Evolutionary conservation across 1,284 basidiomycete genomes (phyloP), one percentile per base, ranked within the genome.

Genomic region (Rhodotorula glutinis): DNA sequence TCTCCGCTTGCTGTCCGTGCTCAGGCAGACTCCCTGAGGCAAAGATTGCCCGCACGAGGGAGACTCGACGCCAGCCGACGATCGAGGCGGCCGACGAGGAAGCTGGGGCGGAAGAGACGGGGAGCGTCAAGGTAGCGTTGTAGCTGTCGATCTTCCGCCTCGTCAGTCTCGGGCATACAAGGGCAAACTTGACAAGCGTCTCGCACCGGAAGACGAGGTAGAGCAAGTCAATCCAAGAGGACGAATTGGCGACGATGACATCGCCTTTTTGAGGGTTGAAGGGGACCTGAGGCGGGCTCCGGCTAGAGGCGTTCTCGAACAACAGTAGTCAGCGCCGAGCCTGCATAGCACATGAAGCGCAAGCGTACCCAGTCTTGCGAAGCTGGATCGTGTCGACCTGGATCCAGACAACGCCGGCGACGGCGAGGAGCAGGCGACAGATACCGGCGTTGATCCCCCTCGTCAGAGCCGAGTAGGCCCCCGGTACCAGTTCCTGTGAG

Each of bases 221-320:
- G 11, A 78, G 55, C 8, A 77, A 53, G 25, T 78, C 77, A 44
- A 77, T 55, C 69, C 71, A 76, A 16, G 71, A 73, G 0, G 74
- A 73, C n/a, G 72, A 74, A 47, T 78, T 78, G 10, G 73, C 55
- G 33, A 78, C 25, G 53, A 78, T 73, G 27, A 77, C 3, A 63
- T 76, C 76, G 16, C 75, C 75, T 30, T 66, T 69, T 14, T 51
- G 27, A 1, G 66, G 72, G 30, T 51, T 63, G 43, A 61, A 69
- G 0, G 67, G 52, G n/a, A 60, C 49, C 8, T 51, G 25, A 2
- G 67, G 65, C 7, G 65, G 67, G 2, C 66, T 65, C 21, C 66
- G 65, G 0, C 63, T 56, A 14, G 10, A 38, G 33, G 11, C 33
- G 43, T 14, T 10, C n/a, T 7, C 14, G 16, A 21, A 23, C 16